These are phyloP conservation scores for Pelargonium cotyledonis DNA, from an alignment of 441 rosid genomes.

Conservation along the genomic window DNA sequence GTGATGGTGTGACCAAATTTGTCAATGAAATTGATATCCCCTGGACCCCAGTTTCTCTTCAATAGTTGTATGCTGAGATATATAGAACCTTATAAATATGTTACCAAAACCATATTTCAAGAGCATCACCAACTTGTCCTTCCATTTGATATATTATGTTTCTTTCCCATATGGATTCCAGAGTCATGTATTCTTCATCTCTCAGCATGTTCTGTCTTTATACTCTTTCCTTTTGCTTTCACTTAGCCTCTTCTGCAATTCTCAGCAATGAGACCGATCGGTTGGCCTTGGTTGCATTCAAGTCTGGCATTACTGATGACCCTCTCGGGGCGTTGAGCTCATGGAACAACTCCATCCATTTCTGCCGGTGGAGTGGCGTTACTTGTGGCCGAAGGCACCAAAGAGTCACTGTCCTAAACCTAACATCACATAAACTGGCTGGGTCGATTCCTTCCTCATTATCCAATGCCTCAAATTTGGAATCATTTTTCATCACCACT, in stretches of 20 bases:
- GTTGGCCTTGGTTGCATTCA: conserved; percentile 1
- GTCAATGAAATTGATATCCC: no score
- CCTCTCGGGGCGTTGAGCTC: conserved; percentile 7
- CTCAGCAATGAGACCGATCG: conserved; percentile 14
- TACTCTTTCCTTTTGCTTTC: background rate
- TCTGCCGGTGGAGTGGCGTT: conserved; percentile 20
- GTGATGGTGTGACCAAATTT: no score
- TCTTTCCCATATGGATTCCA: no score
- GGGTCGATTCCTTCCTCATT: conserved; percentile 22
- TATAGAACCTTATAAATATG: no score
- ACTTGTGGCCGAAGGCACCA: conserved; percentile 2
- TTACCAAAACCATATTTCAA: no score
- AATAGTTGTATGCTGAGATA: no score
- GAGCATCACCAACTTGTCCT: no score
- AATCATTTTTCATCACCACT: accelerated
- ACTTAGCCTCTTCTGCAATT: background rate
- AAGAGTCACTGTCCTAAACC: conserved; percentile 12
- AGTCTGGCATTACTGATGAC: background rate
- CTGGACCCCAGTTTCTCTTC: no score
- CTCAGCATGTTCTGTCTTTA: background rate
- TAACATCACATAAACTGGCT: background rate
- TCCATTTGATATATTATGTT: no score
- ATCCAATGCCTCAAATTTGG: conserved; percentile 24
- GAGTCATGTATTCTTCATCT: no score
- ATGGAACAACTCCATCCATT: conserved; percentile 14